Evolutionary conservation across 139 green algal genomes (phyloP), one percentile per base, ranked within the genome.

Genomic region (Spirogloea muscicola): DNA sequence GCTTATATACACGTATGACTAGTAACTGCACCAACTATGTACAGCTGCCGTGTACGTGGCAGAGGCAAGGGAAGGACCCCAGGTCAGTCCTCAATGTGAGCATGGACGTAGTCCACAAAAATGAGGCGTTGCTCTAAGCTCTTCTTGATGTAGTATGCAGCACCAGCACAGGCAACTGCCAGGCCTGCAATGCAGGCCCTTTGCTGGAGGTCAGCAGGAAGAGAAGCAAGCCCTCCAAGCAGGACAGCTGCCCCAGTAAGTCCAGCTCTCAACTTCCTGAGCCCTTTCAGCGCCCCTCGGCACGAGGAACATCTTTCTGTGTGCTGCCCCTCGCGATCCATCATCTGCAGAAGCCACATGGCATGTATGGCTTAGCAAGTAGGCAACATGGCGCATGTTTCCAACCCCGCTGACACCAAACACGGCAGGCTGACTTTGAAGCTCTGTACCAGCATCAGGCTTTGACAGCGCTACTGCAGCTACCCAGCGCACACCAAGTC

Each of bases 281-380:
- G 43, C 18, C 41, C 41, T 31, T 51, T 55, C 21, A 74, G 2
- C n/a, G 65, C 65, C 18, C 40, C 65, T 13, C 44, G 42, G 21
- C 65, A 74, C 18, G 65, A 51, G 4, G 65, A 25, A 10, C 65
- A 74, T 27, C 48, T 55, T 7, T 51, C 65, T 27, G 65, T 74
- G 65, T 74, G 65, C 44, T 74, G 65, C 18, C 29, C 39, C 18
- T 66, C 43, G 18, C 65, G 65, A 46, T 74, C 65, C 44, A 74
- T 27, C 65, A 74, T 74, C 49, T 74, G 59, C 10, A 9, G 10
- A 64, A 64, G n/a, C n/a, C n/a, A n/a, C n/a, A n/a, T n/a, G n/a
- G n/a, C n/a, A n/a, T n/a, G n/a, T n/a, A n/a, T n/a, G n/a, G n/a
- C n/a, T n/a, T n/a, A n/a, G n/a, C n/a, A n/a, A n/a, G n/a, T n/a